phyloP scores from a whole-genome alignment of 2,329 filamentous ascomycete genomes.

The Claviceps maximensis region DNA sequence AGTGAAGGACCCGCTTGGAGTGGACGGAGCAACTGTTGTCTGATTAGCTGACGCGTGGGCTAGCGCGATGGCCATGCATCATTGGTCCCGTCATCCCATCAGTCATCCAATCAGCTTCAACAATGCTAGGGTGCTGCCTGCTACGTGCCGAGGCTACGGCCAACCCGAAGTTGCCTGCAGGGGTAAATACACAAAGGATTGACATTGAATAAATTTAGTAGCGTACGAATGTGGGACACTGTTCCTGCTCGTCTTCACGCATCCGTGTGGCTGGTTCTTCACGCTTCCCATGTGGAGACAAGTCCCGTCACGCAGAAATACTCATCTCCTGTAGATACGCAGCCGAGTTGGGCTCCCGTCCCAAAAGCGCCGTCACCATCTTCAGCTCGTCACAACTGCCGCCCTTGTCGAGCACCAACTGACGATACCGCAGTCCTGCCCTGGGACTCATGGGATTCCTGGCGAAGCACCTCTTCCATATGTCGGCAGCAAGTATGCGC shows the following conservation, averaged over 20 bases:
- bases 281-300: too few relatives aligned
- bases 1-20: neutral
- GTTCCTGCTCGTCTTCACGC: too few relatives aligned
- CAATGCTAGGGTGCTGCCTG: too few relatives aligned
- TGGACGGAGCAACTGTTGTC: neutral
- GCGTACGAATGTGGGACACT: too few relatives aligned
- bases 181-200: too few relatives aligned
- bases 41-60: neutral
- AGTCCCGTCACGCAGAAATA: neutral
- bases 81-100: too few relatives aligned
- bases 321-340: neutral
- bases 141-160: too few relatives aligned
- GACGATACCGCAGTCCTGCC: neutral
- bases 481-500: slow-evolving; percentile 2
- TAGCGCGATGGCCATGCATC: neutral
- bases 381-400: neutral
- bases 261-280: too few relatives aligned
- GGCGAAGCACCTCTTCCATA: slow-evolving; percentile 1
- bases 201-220: too few relatives aligned
- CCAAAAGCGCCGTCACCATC: neutral
- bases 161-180: too few relatives aligned
- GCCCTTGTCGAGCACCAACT: neutral
- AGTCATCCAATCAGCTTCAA: too few relatives aligned
- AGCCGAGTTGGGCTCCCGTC: neutral
- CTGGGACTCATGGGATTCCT: neutral